These are phyloP conservation scores for Chamaecyparis obtusa DNA, from an alignment of 75 land plant genomes.

Conservation along the genomic window DNA sequence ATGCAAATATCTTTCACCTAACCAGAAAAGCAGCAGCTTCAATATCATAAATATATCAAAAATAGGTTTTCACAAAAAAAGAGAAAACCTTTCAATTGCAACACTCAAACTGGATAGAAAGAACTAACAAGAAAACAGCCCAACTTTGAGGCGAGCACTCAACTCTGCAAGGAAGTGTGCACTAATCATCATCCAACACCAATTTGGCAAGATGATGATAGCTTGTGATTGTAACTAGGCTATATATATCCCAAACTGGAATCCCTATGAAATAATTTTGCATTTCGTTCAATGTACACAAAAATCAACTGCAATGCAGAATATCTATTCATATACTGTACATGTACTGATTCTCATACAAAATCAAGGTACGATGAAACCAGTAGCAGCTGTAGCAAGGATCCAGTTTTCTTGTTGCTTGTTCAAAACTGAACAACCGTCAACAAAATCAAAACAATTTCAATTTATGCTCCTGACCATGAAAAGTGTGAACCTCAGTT, in stretches of 20 bases:
- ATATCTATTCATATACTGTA: not conserved
- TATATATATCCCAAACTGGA: not conserved
- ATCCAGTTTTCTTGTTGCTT: not conserved
- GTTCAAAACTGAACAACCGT: not conserved
- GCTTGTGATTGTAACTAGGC: not conserved
- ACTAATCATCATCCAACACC: not conserved
- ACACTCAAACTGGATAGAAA: not conserved
- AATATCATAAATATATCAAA: not conserved
- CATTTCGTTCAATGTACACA: not conserved
- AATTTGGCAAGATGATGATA: not conserved
- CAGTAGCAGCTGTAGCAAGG: not conserved
- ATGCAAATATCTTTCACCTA: not conserved
- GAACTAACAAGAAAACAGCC: not conserved
- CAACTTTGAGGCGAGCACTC: not conserved
- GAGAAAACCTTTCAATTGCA: not conserved
- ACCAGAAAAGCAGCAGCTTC: not conserved
- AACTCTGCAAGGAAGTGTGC: not conserved
- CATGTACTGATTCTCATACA: not conserved
- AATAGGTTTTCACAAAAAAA: not conserved
- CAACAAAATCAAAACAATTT: slow-evolving; percentile 4
- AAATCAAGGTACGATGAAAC: not conserved
- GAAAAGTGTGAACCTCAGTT: not conserved
- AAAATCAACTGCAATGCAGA: slow-evolving; percentile 6
- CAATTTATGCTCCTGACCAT: not conserved
- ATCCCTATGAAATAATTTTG: not conserved